Conservation (phyloP, 371 early-diverging fungal genomes). For the Globomyces sp. region DNA sequence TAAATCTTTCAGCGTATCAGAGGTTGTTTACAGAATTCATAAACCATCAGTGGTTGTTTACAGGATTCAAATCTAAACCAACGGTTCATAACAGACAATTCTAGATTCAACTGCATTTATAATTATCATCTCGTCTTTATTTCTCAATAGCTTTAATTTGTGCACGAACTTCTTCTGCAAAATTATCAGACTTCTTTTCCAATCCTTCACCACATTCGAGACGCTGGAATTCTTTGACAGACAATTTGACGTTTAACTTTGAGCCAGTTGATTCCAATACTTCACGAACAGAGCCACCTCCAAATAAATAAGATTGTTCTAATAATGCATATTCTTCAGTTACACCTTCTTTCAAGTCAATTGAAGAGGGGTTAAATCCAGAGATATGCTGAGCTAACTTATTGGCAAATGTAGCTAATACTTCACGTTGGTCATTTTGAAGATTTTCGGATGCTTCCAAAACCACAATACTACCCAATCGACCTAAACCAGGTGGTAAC, state of each 20-base stretch:
- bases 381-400: conserved; percentile 78
- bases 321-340: conserved; percentile 58
- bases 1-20: no score
- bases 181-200: conserved; percentile 68
- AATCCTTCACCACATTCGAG: conserved; percentile 86
- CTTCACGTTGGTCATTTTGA: conserved; percentile 36
- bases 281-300: conserved; percentile 68
- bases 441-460: conserved; percentile 39
- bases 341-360: conserved; percentile 30
- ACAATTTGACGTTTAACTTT: conserved; percentile 41
- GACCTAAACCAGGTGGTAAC: conserved; percentile 48
- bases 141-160: neutral
- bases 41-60: no score
- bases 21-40: no score
- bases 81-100: no score
- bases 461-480: conserved; percentile 69
- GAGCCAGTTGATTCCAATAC: conserved; percentile 53
- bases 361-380: conserved; percentile 62
- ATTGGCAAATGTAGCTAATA: conserved; percentile 46
- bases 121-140: no score
- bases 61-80: no score
- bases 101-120: no score
- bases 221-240: conserved; percentile 66
- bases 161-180: conserved; percentile 69
- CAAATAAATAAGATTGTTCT: conserved; percentile 73